Base-by-base conservation (phyloP, 768 basidiomycete species). In the Clitopilus passeckerianus region DNA sequence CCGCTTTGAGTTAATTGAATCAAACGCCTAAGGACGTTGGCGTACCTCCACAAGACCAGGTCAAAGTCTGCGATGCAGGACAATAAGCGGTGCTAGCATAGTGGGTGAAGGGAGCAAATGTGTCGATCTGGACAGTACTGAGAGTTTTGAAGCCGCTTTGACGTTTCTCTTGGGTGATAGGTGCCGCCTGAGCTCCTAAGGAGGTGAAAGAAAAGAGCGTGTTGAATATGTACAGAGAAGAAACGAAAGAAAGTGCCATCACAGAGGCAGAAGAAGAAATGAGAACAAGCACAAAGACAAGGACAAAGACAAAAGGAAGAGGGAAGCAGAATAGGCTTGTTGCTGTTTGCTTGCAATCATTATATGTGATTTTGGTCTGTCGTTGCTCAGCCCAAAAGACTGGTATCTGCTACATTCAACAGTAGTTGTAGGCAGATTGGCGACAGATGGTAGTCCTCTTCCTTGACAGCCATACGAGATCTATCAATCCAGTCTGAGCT, bases 31-130 rank as follows among this genome's bases (percentile, higher is more conserved):
- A 5, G 44, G 9, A 24, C 3, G 18, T 9, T 9, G 14, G 30
- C 15, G 14, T 59, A 72, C 75, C 61, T 69, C 86, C 86, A 67
- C 85, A 86, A 30, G 75, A 66, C 83, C 85, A 86, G 20, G 73
- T 71, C 43, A 77, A 62, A 23, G 78, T 81, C 41, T 69, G 57
- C 3, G 75, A 56, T 6, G 82, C 70, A 15, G 68, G 56, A 58
- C 86, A 87, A 62, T 82, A 81, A 0, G 73, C 84, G 9, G 82
- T 67, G 34, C 78, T 77, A 0, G 85, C 82, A 62, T 79, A 85
- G 58, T 68, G 71, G 0, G 81, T 77, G 70, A 78, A 86, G 0
- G 84, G 75, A 35, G 64, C 76, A 67, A 76, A 86, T 12, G 64
- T 34, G 6, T 72, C 62, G 6, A 85, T 75, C 62, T 83, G 72